Evolutionary conservation across 805 yeast genomes (phyloP), one percentile per base, ranked within the genome.

Genomic region (Metschnikowia cerradonensis): DNA sequence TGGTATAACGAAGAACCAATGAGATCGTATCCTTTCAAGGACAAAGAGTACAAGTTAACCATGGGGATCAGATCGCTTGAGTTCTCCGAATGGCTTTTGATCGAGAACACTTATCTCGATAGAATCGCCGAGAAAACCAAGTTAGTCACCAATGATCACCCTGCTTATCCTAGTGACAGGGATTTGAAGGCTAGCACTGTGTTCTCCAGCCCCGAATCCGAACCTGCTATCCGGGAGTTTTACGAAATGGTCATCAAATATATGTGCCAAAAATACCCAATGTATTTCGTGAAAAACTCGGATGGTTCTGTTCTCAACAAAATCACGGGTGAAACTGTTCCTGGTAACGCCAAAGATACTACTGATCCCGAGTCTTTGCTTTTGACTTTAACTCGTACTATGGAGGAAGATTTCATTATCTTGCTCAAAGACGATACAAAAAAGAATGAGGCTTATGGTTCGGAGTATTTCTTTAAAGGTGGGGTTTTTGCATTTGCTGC

Each of bases 11-110:
- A 52, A n/a, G 36, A 52, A 30, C 61, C 61, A 2, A 43, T 48
- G 34, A 56, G 53, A 31, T 50, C 58, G 10, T 58, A 58, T 26
- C 90, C 89, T 1, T 85, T 83, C 70, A 82, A 80, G 60, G 73
- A 79, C 42, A 84, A 81, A 14, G 78, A 71, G 43, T 82, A 84
- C 58, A 59, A 59, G 47, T 43, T 59, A 45, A 57, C 59, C 26
- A 59, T 57, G 63, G 60, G 60, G 2, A 58, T 60, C 33, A 53
- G 49, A 41, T 49, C 54, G 30, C 53, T 73, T 34, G 67, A 66
- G 13, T 60, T 64, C 2, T 69, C 72, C 42, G 76, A 73, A 47
- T 73, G 76, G 76, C 63, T 73, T 22, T 63, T 73, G 52, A 56
- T 73, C 13, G 78, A 73, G 42, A 64, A 72, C 31, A 59, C 67